Conservation (phyloP, 2,329 filamentous ascomycete genomes). For the Penicillium sp. region DNA sequence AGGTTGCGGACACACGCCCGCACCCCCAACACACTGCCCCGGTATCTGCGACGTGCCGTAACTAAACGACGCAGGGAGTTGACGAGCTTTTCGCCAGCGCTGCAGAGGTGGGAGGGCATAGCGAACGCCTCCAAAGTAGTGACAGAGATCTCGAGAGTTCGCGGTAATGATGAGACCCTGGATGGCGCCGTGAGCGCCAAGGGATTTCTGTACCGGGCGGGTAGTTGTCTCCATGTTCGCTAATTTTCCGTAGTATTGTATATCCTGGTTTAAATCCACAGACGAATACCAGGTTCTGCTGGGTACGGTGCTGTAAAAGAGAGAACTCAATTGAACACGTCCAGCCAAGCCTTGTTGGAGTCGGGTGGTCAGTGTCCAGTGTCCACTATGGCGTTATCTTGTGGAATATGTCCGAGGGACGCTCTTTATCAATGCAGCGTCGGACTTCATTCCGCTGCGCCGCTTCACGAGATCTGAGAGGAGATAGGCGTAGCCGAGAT, state of each 20-base stretch:
- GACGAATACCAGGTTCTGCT: too few species aligned
- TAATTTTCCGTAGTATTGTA: too few species aligned
- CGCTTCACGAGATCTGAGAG: not conserved
- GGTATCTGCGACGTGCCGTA: slow-evolving; percentile 57
- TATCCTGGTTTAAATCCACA: too few species aligned
- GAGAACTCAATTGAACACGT: not conserved
- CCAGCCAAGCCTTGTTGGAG: not conserved
- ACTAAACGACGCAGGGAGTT: slow-evolving; percentile 52
- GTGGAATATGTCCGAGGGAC: not conserved
- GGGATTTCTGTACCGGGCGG: slow-evolving; percentile 22
- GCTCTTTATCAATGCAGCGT: slow-evolving; percentile 7
- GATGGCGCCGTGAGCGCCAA: slow-evolving; percentile 51
- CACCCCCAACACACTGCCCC: slow-evolving; percentile 46
- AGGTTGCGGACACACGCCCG: slow-evolving; percentile 57
- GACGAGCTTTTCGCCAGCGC: slow-evolving; percentile 55
- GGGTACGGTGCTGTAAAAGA: not conserved
- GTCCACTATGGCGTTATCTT: not conserved
- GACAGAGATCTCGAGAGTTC: slow-evolving; percentile 40
- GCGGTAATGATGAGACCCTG: slow-evolving; percentile 53
- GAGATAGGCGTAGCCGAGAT: slow-evolving; percentile 23
- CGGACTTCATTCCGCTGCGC: slow-evolving; percentile 13
- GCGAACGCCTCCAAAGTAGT: slow-evolving; percentile 61
- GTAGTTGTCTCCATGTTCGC: slow-evolving; percentile 29
- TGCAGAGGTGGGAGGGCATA: slow-evolving; percentile 58
- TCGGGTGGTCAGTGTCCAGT: not conserved